A percentile compares a stretch with the other conserved stretches of the same genome.
Evolutionary conservation across 306 rosid genomes (phyloP).

Genomic region (Sechiopsis laciniata): DNA sequence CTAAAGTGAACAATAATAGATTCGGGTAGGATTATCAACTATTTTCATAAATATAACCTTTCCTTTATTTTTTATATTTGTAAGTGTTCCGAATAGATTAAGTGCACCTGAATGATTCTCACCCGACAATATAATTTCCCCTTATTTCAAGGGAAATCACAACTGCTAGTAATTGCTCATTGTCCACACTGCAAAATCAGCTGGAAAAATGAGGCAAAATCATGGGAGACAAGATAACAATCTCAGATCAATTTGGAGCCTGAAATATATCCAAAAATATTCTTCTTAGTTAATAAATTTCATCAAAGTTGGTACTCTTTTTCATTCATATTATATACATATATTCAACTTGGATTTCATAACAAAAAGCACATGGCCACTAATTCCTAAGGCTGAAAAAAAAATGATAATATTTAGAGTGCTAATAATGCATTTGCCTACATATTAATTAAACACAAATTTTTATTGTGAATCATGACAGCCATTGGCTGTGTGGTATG

Average conservation of each 20-base stretch:
- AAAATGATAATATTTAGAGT: neutral
- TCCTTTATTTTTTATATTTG: too few relatives aligned
- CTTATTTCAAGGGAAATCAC: neutral
- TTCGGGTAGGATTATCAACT: too few relatives aligned
- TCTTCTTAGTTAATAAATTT: slow-evolving; percentile 10
- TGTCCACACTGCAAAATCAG: neutral
- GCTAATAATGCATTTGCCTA: slow-evolving; percentile 16
- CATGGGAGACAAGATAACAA: slow-evolving; percentile 20
- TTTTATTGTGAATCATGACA: slow-evolving; percentile 14
- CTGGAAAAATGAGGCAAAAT: slow-evolving; percentile 10
- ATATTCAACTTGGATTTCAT: slow-evolving; percentile 10
- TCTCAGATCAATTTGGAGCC: neutral
- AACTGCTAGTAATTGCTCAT: neutral
- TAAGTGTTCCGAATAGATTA: too few relatives aligned
- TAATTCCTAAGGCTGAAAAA: too few relatives aligned
- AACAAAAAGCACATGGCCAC: slow-evolving; percentile 40
- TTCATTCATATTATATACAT: neutral
- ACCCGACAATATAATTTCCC: neutral
- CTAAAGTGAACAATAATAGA: too few relatives aligned
- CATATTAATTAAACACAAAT: slow-evolving; percentile 1
- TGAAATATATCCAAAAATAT: slow-evolving; percentile 20
- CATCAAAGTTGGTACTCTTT: slow-evolving; percentile 8
- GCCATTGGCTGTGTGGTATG: slow-evolving; percentile 19
- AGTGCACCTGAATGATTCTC: too few relatives aligned
- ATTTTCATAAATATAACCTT: too few relatives aligned